Conservation (phyloP, 2,329 filamentous ascomycete species). For the Parafenestella ontariensis region DNA sequence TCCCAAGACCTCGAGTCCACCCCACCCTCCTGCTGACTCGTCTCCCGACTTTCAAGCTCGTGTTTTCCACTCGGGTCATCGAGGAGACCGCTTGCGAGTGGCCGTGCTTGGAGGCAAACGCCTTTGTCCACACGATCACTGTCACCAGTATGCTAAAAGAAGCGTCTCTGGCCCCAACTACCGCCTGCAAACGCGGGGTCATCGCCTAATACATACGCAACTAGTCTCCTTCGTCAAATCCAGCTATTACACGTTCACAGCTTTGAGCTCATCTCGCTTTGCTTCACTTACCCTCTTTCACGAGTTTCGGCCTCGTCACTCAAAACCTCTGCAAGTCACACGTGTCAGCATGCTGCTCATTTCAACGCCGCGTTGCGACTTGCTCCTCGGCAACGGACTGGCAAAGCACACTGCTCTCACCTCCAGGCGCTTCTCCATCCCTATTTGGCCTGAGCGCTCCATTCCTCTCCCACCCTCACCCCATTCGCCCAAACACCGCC, state of each 20-base stretch:
- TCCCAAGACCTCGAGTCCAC: background rate
- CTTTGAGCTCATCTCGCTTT: constrained; percentile 5
- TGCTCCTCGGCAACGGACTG: constrained; percentile 6
- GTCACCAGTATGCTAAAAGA: constrained; percentile 26
- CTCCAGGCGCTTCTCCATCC: constrained; percentile 18
- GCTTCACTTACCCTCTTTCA: constrained; percentile 14
- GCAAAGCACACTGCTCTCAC: constrained; percentile 19
- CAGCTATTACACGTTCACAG: constrained; percentile 15
- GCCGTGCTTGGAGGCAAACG: constrained; percentile 16
- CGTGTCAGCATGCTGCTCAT: constrained; percentile 34
- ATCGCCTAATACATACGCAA: constrained; percentile 12
- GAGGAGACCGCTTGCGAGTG: constrained; percentile 14
- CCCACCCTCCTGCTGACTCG: background rate
- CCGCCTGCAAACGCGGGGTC: constrained; percentile 26
- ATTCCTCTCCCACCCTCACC: constrained; percentile 25
- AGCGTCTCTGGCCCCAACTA: constrained; percentile 18
- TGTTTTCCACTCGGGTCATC: constrained; percentile 14
- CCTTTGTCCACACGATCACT: constrained; percentile 29
- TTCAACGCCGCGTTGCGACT: constrained; percentile 30
- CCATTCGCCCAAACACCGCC: constrained; percentile 12
- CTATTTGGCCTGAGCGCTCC: constrained; percentile 23
- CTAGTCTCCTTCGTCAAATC: constrained; percentile 11
- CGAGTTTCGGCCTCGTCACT: constrained; percentile 1
- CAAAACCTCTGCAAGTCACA: constrained; percentile 12
- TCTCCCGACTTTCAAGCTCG: background rate